phyloP scores from a whole-genome alignment of 495 filamentous ascomycete species.

The Lasiosphaeria hispida region DNA sequence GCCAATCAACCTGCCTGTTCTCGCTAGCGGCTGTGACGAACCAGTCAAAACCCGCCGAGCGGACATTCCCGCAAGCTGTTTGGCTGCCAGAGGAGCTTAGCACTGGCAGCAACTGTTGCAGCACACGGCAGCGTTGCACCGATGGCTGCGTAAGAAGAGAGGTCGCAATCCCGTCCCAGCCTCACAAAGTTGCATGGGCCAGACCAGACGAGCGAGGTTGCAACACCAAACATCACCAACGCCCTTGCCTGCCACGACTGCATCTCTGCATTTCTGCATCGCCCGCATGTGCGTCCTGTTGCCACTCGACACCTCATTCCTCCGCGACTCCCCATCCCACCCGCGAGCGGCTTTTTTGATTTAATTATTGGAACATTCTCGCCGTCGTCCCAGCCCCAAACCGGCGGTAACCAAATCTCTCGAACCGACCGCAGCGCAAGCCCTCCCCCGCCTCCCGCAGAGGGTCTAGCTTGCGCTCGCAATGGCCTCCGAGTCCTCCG shows the following conservation, averaged over 20 bases:
- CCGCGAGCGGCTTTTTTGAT: no score
- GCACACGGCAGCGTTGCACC: background rate
- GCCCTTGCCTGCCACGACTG: background rate
- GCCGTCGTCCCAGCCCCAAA: background rate
- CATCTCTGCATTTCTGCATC: constrained; percentile 1
- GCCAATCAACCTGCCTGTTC: constrained; percentile 7
- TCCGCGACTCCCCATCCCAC: background rate
- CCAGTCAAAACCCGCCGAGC: constrained; percentile 5
- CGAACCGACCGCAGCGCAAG: constrained; percentile 1
- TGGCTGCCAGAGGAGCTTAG: constrained; percentile 2
- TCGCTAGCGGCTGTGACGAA: constrained; percentile 11
- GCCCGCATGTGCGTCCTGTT: background rate
- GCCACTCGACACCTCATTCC: background rate
- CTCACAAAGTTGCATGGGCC: constrained; percentile 9
- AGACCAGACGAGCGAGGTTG: background rate
- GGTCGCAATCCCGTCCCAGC: constrained; percentile 10
- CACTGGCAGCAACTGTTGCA: background rate
- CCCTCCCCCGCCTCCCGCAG: background rate
- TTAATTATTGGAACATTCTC: no score
- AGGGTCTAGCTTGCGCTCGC: constrained; percentile 20
- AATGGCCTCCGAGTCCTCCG: constrained; percentile 32
- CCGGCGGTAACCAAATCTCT: constrained; percentile 13
- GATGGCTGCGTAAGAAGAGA: background rate
- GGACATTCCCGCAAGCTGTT: constrained; percentile 14
- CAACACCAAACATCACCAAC: background rate